These are phyloP conservation scores for Pelargonium australe DNA, from an alignment of 441 rosid species.

Conservation along the genomic window DNA sequence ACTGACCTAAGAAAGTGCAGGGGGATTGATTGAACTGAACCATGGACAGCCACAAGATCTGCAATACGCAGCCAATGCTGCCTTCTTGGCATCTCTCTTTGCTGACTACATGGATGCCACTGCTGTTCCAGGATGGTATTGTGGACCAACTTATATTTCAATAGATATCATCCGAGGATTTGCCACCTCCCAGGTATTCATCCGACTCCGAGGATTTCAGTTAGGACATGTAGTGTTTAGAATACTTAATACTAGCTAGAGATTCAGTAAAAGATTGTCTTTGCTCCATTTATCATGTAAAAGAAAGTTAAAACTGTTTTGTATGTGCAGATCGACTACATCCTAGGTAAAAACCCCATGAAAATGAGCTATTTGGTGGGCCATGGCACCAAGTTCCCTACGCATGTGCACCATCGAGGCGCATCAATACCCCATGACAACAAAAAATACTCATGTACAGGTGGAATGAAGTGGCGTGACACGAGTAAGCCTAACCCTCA, in stretches of 20 bases:
- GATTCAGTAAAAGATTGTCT: too few relatives aligned
- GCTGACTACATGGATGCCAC: conserved; percentile 66
- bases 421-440: conserved; percentile 38
- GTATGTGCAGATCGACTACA: conserved; percentile 28
- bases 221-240: too few relatives aligned
- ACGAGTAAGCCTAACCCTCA: conserved; percentile 37
- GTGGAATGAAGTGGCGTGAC: conserved; percentile 32
- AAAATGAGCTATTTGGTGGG: conserved; percentile 44
- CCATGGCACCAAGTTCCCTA: conserved; percentile 28
- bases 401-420: conserved; percentile 34
- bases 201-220: too few relatives aligned
- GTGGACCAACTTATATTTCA: conserved; percentile 45
- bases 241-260: too few relatives aligned
- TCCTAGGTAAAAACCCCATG: conserved; percentile 41
- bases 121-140: conserved; percentile 57
- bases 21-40: conserved; percentile 62
- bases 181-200: conserved; percentile 57
- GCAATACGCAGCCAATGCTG: conserved; percentile 62
- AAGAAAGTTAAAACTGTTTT: too few relatives aligned
- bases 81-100: conserved; percentile 69
- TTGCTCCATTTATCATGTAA: too few relatives aligned
- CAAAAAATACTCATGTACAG: conserved; percentile 23
- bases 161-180: conserved; percentile 37
- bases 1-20: conserved; percentile 24
- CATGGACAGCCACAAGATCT: conserved; percentile 53